Evolutionary conservation across 768 basidiomycete genomes (phyloP).

Genomic region (Gloeopeniophorella convolvens): DNA sequence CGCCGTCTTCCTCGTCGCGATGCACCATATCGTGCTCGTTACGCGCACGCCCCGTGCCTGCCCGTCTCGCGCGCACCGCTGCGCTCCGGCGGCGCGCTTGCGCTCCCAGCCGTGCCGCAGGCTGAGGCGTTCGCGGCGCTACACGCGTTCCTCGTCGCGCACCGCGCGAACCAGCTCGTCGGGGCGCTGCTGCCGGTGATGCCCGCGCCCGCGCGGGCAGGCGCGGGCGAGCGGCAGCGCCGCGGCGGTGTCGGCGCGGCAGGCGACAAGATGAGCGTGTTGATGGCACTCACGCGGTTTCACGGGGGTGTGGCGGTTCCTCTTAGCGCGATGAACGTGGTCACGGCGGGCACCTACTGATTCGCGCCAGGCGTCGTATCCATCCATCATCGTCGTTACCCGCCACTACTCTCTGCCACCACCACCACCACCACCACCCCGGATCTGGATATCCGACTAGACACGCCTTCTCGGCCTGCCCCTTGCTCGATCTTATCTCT

Average conservation of each 20-base stretch:
- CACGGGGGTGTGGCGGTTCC: slow-evolving; percentile 65
- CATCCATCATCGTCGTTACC: not conserved
- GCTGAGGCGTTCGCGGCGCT: slow-evolving; percentile 62
- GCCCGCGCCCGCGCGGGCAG: slow-evolving; percentile 18
- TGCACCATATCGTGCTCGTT: slow-evolving; percentile 59
- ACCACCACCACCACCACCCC: no score
- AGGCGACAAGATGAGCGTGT: slow-evolving; percentile 31
- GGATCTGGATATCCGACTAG: not conserved
- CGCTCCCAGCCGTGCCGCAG: slow-evolving; percentile 64
- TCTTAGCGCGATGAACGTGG: slow-evolving; percentile 46
- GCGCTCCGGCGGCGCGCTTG: slow-evolving; percentile 22
- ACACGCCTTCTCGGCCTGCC: not conserved
- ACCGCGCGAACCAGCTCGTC: slow-evolving; percentile 52
- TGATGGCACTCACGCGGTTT: slow-evolving; percentile 46
- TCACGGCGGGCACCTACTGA: slow-evolving; percentile 12
- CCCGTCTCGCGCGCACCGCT: slow-evolving; percentile 29
- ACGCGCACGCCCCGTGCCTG: slow-evolving; percentile 48
- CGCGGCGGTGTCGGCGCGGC: slow-evolving; percentile 21
- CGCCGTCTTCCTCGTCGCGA: slow-evolving; percentile 46
- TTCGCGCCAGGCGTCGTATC: not conserved
- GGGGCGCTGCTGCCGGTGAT: slow-evolving; percentile 50
- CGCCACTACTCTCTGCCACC: no score
- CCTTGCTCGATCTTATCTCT: not conserved
- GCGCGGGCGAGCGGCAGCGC: slow-evolving; percentile 15
- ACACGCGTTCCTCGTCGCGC: slow-evolving; percentile 62